These are phyloP conservation scores for Ophiocordyceps camponoti-floridani DNA, from an alignment of 2,329 filamentous ascomycete genomes.

Conservation along the genomic window DNA sequence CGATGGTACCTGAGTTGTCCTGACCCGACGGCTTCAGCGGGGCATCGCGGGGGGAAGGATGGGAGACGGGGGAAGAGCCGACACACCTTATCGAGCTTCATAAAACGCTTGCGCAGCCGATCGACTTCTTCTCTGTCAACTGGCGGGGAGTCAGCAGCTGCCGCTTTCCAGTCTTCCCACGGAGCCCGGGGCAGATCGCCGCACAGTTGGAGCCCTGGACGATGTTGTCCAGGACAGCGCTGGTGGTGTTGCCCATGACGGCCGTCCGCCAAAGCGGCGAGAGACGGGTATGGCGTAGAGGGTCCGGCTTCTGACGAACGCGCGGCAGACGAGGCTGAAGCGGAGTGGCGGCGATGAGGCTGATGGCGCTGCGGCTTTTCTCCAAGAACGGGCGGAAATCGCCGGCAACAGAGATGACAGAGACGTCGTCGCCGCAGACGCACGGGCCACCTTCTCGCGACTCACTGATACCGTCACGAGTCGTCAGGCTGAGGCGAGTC, in stretches of 20 bases:
- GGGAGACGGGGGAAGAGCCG: background rate
- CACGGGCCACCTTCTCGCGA: background rate
- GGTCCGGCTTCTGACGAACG: background rate
- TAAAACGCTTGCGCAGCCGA: conserved; percentile 86
- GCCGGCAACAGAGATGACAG: background rate
- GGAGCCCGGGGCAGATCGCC: conserved; percentile 5
- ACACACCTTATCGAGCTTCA: conserved; percentile 91
- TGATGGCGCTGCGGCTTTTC: background rate
- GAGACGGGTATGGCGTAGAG: background rate
- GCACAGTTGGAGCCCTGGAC: conserved; percentile 92
- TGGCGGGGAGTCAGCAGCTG: conserved; percentile 16
- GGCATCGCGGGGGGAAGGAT: background rate
- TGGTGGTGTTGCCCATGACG: conserved; percentile 50
- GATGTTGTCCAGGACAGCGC: conserved; percentile 78
- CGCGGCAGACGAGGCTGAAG: background rate
- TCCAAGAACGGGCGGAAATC: background rate
- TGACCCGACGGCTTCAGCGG: conserved; percentile 15
- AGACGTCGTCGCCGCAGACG: background rate
- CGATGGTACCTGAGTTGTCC: conserved; percentile 97
- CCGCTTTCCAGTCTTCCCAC: too few relatives aligned
- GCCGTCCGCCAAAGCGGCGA: conserved; percentile 1
- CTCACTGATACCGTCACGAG: too few relatives aligned
- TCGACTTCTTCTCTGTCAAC: conserved; percentile 97
- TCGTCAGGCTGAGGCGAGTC: too few relatives aligned
- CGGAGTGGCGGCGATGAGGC: background rate